These are phyloP conservation scores for Colletotrichum ledebouriae DNA, from an alignment of 2,329 filamentous ascomycete species.

Conservation along the genomic window DNA sequence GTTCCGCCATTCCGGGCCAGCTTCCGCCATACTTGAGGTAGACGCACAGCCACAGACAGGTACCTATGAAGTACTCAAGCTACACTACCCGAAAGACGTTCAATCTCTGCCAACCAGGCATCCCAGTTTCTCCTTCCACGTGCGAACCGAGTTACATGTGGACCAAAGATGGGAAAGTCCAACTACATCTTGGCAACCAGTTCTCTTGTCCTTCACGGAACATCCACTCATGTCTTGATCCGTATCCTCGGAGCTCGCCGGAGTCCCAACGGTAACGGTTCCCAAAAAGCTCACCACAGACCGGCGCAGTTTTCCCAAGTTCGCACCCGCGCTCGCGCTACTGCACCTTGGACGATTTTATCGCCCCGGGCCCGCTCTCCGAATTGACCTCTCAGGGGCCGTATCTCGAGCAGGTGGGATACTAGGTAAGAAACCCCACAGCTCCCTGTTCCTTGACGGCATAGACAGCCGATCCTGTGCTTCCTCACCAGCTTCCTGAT, in stretches of 20 bases:
- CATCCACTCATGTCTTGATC: background rate
- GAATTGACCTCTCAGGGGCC: constrained; percentile 46
- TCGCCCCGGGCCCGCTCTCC: constrained; percentile 21
- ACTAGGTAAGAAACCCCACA: constrained; percentile 20
- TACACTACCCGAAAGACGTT: too few relatives aligned
- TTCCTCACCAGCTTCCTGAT: constrained; percentile 43
- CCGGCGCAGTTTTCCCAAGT: background rate
- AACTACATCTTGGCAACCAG: background rate
- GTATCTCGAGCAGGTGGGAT: constrained; percentile 46
- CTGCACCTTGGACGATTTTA: constrained; percentile 32
- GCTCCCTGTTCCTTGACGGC: constrained; percentile 24
- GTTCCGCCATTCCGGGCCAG: constrained; percentile 32
- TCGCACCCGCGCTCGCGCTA: constrained; percentile 23
- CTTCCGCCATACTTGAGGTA: background rate
- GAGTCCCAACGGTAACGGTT: constrained; percentile 24
- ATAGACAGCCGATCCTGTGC: constrained; percentile 26
- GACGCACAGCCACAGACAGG: too few relatives aligned
- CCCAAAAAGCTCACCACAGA: constrained; percentile 33
- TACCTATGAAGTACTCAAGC: too few relatives aligned
- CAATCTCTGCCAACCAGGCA: background rate
- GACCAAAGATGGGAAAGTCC: background rate
- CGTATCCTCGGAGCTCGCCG: constrained; percentile 30
- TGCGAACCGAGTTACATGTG: background rate
- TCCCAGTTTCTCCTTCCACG: background rate
- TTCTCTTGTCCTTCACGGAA: too few relatives aligned